Evolutionary conservation across 257 asterid genomes (phyloP).

Genomic region (Lycium barbarum): DNA sequence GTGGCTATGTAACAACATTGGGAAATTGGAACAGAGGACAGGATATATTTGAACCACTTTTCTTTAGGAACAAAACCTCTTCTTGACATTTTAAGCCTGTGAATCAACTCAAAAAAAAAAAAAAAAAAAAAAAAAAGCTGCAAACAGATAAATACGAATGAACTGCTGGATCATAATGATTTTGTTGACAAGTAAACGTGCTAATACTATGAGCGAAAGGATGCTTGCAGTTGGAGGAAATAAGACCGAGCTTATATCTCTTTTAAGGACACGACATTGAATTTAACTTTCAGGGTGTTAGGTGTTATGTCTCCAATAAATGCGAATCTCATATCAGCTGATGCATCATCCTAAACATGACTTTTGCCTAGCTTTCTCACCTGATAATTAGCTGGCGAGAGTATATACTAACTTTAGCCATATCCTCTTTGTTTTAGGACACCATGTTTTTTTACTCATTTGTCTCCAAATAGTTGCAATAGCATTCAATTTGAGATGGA

Average conservation of each 20-base stretch:
- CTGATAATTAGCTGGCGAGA: not conserved
- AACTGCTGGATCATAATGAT: not conserved
- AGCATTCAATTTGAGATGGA: not conserved
- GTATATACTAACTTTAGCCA: not conserved
- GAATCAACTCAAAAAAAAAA: too few species aligned
- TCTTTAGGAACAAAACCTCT: not conserved
- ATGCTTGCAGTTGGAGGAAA: constrained; percentile 8
- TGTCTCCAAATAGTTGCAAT: not conserved
- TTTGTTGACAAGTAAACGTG: not conserved
- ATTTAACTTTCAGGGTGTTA: constrained; percentile 10
- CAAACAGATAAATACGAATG: not conserved
- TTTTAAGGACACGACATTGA: not conserved
- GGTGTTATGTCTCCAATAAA: not conserved
- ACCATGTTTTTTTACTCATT: not conserved
- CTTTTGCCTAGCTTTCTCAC: not conserved
- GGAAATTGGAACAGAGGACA: constrained; percentile 11
- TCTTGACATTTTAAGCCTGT: not conserved
- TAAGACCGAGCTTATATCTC: not conserved
- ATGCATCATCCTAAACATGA: constrained; percentile 6
- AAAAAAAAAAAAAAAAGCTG: not conserved
- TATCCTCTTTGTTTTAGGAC: not conserved
- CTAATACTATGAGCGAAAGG: not conserved
- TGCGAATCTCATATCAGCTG: not conserved
- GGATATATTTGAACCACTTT: not conserved
- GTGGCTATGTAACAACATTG: not conserved